Percentiles rank a stretch among this genome's conserved stretches.
Evolutionary conservation across 2,329 filamentous ascomycete species (phyloP).

Genomic region (Scytalidium sp.): DNA sequence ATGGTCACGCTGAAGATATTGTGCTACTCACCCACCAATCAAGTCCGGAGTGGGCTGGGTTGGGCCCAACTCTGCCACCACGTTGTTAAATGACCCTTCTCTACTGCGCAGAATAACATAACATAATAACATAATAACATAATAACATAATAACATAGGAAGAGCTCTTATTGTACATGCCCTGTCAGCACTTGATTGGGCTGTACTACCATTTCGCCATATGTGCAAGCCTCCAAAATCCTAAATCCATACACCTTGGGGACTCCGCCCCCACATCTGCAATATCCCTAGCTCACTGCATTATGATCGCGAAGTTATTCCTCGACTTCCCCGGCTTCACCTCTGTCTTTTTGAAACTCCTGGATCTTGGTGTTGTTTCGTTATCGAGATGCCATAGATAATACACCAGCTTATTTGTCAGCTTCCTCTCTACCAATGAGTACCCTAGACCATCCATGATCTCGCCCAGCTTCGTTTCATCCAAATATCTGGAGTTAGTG

Average conservation of each 20-base stretch:
- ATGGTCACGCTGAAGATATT: too few species aligned
- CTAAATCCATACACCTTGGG: neutral
- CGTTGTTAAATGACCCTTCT: too few species aligned
- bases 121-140: too few species aligned
- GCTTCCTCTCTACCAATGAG: conserved; percentile 59
- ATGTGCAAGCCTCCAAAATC: neutral
- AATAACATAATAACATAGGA: too few species aligned
- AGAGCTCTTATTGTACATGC: neutral
- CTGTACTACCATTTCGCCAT: neutral
- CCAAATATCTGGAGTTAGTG: conserved; percentile 85
- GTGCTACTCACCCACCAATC: too few species aligned
- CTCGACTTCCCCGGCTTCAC: conserved; percentile 70
- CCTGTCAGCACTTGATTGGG: conserved; percentile 25
- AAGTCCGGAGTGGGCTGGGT: too few species aligned
- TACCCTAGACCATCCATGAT: conserved; percentile 83
- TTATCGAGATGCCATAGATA: conserved; percentile 68
- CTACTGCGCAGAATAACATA: too few species aligned
- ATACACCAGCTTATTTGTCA: conserved; percentile 81
- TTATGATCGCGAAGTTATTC: conserved; percentile 88
- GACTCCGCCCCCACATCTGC: neutral
- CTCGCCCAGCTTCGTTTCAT: conserved; percentile 61
- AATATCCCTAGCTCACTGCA: conserved; percentile 37
- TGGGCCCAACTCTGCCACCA: too few species aligned
- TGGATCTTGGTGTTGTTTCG: conserved; percentile 17
- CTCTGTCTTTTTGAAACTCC: conserved; percentile 67